A percentile compares a stretch with the other conserved stretches of the same genome.
These are phyloP conservation scores for Dactylellina cionopaga DNA, from an alignment of 2,329 filamentous ascomycete species.

Conservation along the genomic window DNA sequence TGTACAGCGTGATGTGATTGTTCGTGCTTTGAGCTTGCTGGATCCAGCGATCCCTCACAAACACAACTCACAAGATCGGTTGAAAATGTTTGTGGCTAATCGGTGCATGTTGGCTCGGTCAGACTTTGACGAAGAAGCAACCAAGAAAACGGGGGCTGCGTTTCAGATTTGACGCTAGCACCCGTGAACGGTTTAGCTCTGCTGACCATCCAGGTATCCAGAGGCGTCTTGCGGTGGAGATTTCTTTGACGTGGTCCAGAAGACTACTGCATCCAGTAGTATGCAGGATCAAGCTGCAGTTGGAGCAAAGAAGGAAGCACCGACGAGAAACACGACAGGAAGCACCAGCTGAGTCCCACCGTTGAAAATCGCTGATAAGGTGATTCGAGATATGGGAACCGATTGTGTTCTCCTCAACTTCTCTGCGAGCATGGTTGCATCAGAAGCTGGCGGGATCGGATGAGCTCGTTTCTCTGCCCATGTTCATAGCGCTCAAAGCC, in stretches of 20 bases:
- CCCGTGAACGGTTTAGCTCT: conserved; percentile 38
- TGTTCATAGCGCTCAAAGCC: background rate
- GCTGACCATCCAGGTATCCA: conserved; percentile 18
- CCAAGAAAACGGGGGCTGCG: conserved; percentile 38
- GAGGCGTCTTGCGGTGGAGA: conserved; percentile 35
- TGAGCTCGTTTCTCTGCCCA: conserved; percentile 3
- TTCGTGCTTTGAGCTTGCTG: conserved; percentile 30
- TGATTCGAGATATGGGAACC: conserved; percentile 20
- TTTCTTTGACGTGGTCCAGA: conserved; percentile 49
- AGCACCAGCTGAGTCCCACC: background rate
- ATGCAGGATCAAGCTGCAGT: conserved; percentile 18
- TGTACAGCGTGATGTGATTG: conserved; percentile 41
- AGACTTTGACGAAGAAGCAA: conserved; percentile 31
- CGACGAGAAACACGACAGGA: conserved; percentile 30
- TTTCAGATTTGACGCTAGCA: conserved; percentile 51
- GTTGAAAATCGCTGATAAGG: conserved; percentile 37
- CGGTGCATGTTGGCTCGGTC: background rate
- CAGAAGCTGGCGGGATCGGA: background rate
- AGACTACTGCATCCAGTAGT: conserved; percentile 39
- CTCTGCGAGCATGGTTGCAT: no score
- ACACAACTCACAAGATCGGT: conserved; percentile 35
- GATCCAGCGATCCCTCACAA: conserved; percentile 24
- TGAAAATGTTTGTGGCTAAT: conserved; percentile 15
- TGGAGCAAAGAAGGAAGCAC: conserved; percentile 45
- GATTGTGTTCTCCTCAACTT: background rate